Evolutionary conservation across 306 rosid species (phyloP).

Genomic region (Dryas alaskensis): DNA sequence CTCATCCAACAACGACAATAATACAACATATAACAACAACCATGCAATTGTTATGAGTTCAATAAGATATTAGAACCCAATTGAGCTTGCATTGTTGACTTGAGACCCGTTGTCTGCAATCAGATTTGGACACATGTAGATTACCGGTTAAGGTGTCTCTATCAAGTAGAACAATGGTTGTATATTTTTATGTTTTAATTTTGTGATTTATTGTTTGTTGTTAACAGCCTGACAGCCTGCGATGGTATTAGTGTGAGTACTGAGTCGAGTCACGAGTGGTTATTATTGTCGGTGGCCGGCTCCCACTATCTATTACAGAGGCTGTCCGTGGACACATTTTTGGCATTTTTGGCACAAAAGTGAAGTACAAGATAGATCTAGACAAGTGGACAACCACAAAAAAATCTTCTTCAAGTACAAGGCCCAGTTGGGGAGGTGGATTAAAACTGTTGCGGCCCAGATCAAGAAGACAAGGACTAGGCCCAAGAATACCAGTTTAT

Average conservation of each 20-base stretch:
- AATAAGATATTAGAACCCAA: neutral
- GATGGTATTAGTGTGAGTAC: neutral
- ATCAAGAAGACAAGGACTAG: no score
- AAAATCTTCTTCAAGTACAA: no score
- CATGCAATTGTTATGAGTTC: neutral
- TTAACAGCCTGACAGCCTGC: conserved; percentile 64
- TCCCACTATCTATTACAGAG: no score
- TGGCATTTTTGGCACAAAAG: no score
- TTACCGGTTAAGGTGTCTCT: conserved; percentile 7
- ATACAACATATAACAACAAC: neutral
- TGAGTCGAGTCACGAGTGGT: neutral
- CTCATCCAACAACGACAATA: conserved; percentile 1
- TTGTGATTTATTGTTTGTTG: conserved; percentile 15
- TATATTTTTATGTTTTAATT: neutral
- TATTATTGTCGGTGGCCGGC: neutral
- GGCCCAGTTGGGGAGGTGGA: no score
- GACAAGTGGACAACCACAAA: no score
- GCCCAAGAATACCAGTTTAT: no score
- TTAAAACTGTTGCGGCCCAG: no score
- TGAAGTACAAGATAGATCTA: no score
- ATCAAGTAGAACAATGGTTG: neutral
- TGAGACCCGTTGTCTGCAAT: neutral
- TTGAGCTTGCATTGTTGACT: conserved; percentile 10
- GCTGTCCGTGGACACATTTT: no score
- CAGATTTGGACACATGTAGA: neutral